A percentile compares a stretch with the other conserved stretches of the same genome.
Evolutionary conservation across 2,329 filamentous ascomycete genomes (phyloP).

Genomic region (Sarocladiaceae sp.): DNA sequence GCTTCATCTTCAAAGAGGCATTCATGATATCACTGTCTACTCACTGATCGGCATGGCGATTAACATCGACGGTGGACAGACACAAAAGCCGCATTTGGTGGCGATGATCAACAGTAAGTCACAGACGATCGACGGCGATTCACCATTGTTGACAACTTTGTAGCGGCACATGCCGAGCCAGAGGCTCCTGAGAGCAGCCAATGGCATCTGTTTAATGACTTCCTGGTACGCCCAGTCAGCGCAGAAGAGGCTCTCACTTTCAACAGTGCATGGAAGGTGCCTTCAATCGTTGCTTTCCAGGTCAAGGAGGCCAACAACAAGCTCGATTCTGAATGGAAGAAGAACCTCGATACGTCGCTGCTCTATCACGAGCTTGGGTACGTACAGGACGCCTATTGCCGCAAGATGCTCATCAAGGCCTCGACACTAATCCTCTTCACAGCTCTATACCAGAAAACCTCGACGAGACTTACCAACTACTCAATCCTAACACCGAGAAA

Average conservation of each 20-base stretch:
- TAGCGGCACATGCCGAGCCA: constrained; percentile 63
- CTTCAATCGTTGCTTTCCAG: constrained; percentile 84
- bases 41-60: constrained; percentile 86
- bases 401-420: constrained; percentile 24
- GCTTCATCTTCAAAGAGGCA: constrained; percentile 71
- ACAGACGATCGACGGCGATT: neutral
- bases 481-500: constrained; percentile 56
- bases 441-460: neutral
- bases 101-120: constrained; percentile 77
- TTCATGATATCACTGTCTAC: constrained; percentile 81
- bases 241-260: constrained; percentile 84
- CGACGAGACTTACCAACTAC: constrained; percentile 52
- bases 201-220: constrained; percentile 98
- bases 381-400: constrained; percentile 16
- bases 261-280: constrained; percentile 87
- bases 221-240: constrained; percentile 77
- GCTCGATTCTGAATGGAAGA: constrained; percentile 84
- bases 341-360: constrained; percentile 75
- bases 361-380: constrained; percentile 69
- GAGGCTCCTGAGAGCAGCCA: constrained; percentile 58
- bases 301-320: constrained; percentile 74
- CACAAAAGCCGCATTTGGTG: constrained; percentile 86
- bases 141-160: constrained; percentile 15
- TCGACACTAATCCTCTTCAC: constrained; percentile 27
- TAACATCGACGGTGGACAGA: constrained; percentile 81